Evolutionary conservation across 1,284 basidiomycete species (phyloP), one percentile per base, ranked within the genome.

Genomic region (Pyrrhoderma noxium): DNA sequence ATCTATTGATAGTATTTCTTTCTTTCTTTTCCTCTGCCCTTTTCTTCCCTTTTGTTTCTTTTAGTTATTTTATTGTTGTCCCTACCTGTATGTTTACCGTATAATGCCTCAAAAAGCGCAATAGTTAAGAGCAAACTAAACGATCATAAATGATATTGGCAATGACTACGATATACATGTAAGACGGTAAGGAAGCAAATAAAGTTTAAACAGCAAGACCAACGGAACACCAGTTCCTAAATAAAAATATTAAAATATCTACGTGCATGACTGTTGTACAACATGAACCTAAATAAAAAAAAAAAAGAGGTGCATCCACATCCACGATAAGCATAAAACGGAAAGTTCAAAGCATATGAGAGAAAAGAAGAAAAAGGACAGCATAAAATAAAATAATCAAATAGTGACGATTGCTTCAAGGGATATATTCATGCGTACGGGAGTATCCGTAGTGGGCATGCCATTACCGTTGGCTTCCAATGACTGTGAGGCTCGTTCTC

Each of bases 401-500:
- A 40, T 23, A 16, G 40, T 18, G 21, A 16, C 41, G 31, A 42
- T 16, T 16, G 39, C 39, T 23, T 45, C 52, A 21, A 44, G 35
- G 16, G 25, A 41, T 21, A 36, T 44, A 31, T 21, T 22, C 27
- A n/a, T 8, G 23, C 45, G 23, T 35, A 43, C 13, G 19, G 40
- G 41, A 27, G 18, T 23, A 21, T 45, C 52, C 35, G 25, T 73
- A 74, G 38, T 68, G 69, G 5, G 38, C 38, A 40, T 16, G 14
- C 8, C 8, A n/a, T 7, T 40, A 22, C 38, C 16, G 51, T 69
- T 70, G 53, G 67, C 70, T 35, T 71, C 71, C 45, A 74, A 65
- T 18, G 72, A 70, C 45, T 70, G 61, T 46, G 68, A 60, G 54
- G 62, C 64, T 40, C 63, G 62, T 44, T 60, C 57, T 41, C 62